Evolutionary conservation across 2,329 filamentous ascomycete genomes (phyloP).

Genomic region (Ambrosiella cleistominuta): DNA sequence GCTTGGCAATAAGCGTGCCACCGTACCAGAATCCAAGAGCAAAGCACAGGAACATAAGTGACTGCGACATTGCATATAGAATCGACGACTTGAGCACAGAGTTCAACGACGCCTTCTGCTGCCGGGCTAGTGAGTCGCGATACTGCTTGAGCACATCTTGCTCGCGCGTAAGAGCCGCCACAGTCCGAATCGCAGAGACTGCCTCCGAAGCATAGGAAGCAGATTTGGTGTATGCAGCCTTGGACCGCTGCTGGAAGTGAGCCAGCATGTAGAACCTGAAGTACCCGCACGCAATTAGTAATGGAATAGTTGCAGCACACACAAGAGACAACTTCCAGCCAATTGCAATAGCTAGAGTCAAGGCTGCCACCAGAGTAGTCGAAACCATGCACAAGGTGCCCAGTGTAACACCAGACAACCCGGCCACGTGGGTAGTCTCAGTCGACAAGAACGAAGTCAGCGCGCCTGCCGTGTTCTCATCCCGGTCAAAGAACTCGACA

Average conservation of each 20-base stretch:
- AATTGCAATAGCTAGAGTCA: constrained; percentile 51
- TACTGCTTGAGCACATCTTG: constrained; percentile 61
- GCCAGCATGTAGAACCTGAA: constrained; percentile 73
- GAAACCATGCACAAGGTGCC: constrained; percentile 67
- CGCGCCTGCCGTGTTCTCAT: constrained; percentile 77
- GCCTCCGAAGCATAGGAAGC: constrained; percentile 85
- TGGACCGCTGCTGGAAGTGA: constrained; percentile 61
- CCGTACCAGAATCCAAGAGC: constrained; percentile 91
- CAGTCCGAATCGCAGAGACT: constrained; percentile 82
- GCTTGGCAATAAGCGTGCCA: constrained; percentile 51
- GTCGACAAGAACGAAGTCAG: constrained; percentile 79
- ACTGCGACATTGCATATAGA: constrained; percentile 73
- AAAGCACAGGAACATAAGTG: constrained; percentile 64
- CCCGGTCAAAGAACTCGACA: constrained; percentile 75
- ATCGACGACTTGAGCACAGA: constrained; percentile 61
- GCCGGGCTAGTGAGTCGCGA: constrained; percentile 43
- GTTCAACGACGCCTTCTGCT: constrained; percentile 49
- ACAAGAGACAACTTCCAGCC: constrained; percentile 82
- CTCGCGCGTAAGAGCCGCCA: constrained; percentile 79
- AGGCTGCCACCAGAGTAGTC: constrained; percentile 62
- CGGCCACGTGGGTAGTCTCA: constrained; percentile 74
- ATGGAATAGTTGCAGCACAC: constrained; percentile 58
- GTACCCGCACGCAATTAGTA: constrained; percentile 68
- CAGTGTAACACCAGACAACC: constrained; percentile 72
- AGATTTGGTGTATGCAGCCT: constrained; percentile 60